These are phyloP conservation scores for Kodamaea sp. DNA, from an alignment of 1,139 yeast species.

Conservation along the genomic window DNA sequence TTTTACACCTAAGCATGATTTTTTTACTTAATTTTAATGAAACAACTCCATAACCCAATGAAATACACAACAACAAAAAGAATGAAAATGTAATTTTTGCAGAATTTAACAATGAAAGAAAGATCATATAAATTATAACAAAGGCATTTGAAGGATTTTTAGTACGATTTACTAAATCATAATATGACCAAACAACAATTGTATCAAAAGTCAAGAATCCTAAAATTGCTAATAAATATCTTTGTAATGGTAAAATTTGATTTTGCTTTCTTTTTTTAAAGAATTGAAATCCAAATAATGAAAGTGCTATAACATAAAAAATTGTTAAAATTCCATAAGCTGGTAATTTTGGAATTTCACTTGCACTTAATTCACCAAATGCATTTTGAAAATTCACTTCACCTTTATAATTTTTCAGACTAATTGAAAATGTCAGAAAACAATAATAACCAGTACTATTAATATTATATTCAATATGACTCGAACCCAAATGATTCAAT, in stretches of 20 bases:
- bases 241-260: constrained; percentile 86
- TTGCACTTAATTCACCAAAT: constrained; percentile 82
- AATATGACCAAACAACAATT: constrained; percentile 86
- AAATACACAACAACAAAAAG: constrained; percentile 78
- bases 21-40: constrained; percentile 74
- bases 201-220: constrained; percentile 82
- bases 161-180: constrained; percentile 71
- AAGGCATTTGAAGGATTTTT: constrained; percentile 45
- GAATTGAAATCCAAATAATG: constrained; percentile 81
- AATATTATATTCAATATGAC: constrained; percentile 61
- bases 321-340: constrained; percentile 84
- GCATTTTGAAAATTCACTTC: constrained; percentile 81
- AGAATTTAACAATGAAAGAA: constrained; percentile 76
- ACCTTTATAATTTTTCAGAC: constrained; percentile 52
- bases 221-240: constrained; percentile 82
- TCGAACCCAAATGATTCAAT: constrained; percentile 55
- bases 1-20: constrained; percentile 75
- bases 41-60: constrained; percentile 94
- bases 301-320: constrained; percentile 75
- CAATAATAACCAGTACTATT: constrained; percentile 87
- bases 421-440: constrained; percentile 61
- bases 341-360: constrained; percentile 88
- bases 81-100: constrained; percentile 84
- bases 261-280: constrained; percentile 71
- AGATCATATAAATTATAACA: constrained; percentile 68